Evolutionary conservation across 345 rosid genomes (phyloP), one percentile per base, ranked within the genome.

Genomic region (Aurinia saxatilis): DNA sequence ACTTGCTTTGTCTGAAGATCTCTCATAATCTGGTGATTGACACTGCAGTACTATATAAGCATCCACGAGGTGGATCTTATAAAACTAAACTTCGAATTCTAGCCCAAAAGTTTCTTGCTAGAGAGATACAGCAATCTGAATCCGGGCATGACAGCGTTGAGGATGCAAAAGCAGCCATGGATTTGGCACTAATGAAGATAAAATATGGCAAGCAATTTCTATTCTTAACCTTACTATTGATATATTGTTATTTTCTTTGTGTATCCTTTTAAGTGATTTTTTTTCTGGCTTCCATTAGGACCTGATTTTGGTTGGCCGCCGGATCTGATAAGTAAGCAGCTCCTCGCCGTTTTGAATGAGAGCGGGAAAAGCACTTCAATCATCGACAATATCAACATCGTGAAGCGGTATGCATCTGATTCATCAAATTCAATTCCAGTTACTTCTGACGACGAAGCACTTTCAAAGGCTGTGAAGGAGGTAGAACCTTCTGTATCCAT

Each of bases 81-180:
- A 93, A 93, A 79, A 68, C 83, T 59, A 91, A 96, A 75, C 99
- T 93, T 53, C 80, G 86, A 66, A 70, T 87, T 50, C 88, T 93
- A 79, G 79, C 96, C 7, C 75, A 79, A 79, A 82, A 78, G 75
- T 93, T 81, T 65, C 97, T 93, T 64, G 80, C 82, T 21, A 79
- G 77, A 72, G 90, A 82, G 82, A 93, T 93, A 79, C 97, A 93
- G 45, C 78, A 66, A 66, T 87, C 91, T 13, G 85, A 76, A 60
- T 61, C 53, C 50, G 99, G 97, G 52, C 97, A 93, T 48, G 97
- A 93, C 76, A 93, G 99, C 40, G 50, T 34, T 46, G 99, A 93
- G 75, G 99, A 90, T 82, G 99, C 99, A 63, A 79, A 73, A 76
- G 84, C 99, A 64, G 81, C 99, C 66, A 64, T 90, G 88, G 99